These are phyloP conservation scores for Corylus avellana DNA, from an alignment of 306 rosid genomes.

Conservation along the genomic window DNA sequence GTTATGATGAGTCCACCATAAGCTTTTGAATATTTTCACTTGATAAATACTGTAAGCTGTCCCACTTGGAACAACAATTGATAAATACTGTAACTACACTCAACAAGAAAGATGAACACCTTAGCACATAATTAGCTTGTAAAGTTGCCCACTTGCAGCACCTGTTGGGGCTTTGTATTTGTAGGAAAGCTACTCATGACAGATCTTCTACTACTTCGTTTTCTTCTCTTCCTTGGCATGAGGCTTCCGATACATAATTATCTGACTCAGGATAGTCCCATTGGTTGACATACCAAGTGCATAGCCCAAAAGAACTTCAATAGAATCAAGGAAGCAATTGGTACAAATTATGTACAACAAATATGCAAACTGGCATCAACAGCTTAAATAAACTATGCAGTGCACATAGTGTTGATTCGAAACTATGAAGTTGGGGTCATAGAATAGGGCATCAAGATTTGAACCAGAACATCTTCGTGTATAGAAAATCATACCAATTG, in stretches of 20 bases:
- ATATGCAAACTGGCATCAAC: background rate
- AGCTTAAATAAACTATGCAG: background rate
- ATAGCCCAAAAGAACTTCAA: conserved; percentile 79
- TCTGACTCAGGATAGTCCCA: conserved; percentile 76
- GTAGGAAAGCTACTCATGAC: conserved; percentile 16
- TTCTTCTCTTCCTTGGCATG: conserved; percentile 68
- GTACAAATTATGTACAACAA: background rate
- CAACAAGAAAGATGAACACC: background rate
- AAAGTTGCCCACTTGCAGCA: conserved; percentile 17
- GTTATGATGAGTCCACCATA: background rate
- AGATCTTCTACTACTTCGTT: conserved; percentile 38
- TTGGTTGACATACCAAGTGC: conserved; percentile 75
- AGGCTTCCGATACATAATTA: conserved; percentile 65
- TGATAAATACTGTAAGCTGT: background rate
- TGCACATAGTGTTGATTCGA: background rate
- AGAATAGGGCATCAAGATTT: background rate
- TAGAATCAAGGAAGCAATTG: conserved; percentile 46
- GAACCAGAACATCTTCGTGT: background rate
- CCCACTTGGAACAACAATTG: conserved; percentile 2
- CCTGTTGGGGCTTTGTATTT: conserved; percentile 23
- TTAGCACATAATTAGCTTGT: background rate
- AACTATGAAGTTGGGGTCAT: background rate
- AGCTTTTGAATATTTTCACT: background rate
- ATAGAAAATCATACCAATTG: background rate
- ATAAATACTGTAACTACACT: background rate